Evolutionary conservation across 2,329 filamentous ascomycete genomes (phyloP), one percentile per base, ranked within the genome.

Genomic region (Penicillium sp.): DNA sequence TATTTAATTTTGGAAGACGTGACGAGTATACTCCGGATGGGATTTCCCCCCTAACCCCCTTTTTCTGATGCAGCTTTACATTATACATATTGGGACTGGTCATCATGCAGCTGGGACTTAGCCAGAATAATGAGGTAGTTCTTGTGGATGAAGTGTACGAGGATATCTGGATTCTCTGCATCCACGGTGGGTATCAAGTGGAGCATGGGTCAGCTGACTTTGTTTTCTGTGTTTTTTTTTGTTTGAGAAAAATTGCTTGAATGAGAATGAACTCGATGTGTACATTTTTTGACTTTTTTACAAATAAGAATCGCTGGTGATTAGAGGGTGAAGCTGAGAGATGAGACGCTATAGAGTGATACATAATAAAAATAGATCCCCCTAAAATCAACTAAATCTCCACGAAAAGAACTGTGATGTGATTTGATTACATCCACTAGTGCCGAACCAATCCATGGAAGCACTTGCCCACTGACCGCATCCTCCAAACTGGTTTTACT

Each of bases 361-460:
- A 39, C 31, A 39, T 19, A 19, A 39, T 41, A 41, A 22, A 21
- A 41, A 41, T 41, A 41, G 24, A 19, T 19, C 26, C 26, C 45
- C 45, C 22, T 46, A 16, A 19, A 11, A 29, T 16, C 5, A 31
- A 29, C n/a, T 10, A 19, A 27, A 33, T 16, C 16, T 24, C 16
- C 31, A 11, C 27, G 22, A 47, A 57, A 58, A 48, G 57, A 57
- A 55, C 53, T 56, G 61, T 65, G 35, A 39, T 65, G 57, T 65
- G 63, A 65, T 66, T 66, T 63, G 56, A 59, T 62, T 64, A 60
- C 57, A 62, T 59, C 31, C 53, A 62, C 60, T 66, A 66, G 64
- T 55, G 64, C 53, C 52, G 51, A 54, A 52, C 55, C 61, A 63
- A 63, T 64, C 64, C 64, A 66, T 65, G 64, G 63, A 59, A 56